Conservation (phyloP, 164 flowering plant species). For the Vitis vinifera region DNA sequence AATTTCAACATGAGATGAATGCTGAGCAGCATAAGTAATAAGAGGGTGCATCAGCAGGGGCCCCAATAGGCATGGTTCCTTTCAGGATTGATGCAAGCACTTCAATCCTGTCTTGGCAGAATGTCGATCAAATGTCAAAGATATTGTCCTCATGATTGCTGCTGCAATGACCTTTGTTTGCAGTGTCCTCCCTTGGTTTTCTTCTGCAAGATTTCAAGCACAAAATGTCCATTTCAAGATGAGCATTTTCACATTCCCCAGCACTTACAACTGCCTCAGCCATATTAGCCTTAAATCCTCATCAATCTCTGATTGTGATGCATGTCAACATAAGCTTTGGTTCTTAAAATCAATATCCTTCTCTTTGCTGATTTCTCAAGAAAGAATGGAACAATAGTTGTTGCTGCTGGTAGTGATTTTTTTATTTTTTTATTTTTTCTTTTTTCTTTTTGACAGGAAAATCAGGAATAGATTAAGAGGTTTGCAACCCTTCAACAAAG, state of each 20-base stretch:
- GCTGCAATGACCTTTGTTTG: slow-evolving; percentile 58
- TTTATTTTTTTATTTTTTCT: too few species aligned
- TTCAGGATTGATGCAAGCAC: slow-evolving; percentile 37
- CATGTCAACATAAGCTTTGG: slow-evolving; percentile 58
- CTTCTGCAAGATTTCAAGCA: slow-evolving; percentile 57
- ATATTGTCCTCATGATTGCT: slow-evolving; percentile 53
- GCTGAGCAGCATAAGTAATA: slow-evolving; percentile 38
- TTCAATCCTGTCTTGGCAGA: slow-evolving; percentile 55
- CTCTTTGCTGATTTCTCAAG: slow-evolving; percentile 46
- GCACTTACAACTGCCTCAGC: slow-evolving; percentile 62
- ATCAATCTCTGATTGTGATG: slow-evolving; percentile 62
- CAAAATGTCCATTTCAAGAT: slow-evolving; percentile 48
- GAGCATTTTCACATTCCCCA: slow-evolving; percentile 59
- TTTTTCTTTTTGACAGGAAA: too few species aligned
- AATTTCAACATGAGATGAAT: slow-evolving; percentile 34
- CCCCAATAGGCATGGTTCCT: slow-evolving; percentile 36
- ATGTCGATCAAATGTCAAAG: slow-evolving; percentile 54
- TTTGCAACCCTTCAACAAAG: too few species aligned
- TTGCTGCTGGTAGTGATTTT: slow-evolving; percentile 45
- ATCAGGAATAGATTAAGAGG: too few species aligned
- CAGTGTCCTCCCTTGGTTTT: slow-evolving; percentile 56
- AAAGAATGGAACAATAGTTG: slow-evolving; percentile 45
- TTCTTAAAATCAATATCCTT: slow-evolving; percentile 52
- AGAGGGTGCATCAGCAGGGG: slow-evolving; percentile 34
- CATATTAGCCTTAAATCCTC: slow-evolving; percentile 59